Percentiles rank a stretch among this genome's conserved stretches.
These are phyloP conservation scores for Falciphora oryzae DNA, from an alignment of 2,329 filamentous ascomycete genomes.

Conservation along the genomic window DNA sequence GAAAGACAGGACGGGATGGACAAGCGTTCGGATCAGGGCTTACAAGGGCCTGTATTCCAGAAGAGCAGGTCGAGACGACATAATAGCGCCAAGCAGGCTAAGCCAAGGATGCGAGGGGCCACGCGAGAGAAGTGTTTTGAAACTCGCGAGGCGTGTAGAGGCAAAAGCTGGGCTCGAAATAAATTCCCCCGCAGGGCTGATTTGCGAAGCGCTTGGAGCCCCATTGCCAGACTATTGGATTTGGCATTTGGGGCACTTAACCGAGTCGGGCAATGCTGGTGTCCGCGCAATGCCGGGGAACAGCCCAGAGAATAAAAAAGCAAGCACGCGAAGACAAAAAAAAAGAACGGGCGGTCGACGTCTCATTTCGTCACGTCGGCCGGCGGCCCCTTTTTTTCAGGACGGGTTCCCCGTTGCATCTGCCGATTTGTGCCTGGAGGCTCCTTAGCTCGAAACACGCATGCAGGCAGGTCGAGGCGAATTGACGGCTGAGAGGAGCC, in stretches of 20 bases:
- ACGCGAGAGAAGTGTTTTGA: slow-evolving; percentile 8
- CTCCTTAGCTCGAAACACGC: background rate
- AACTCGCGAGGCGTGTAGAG: slow-evolving; percentile 2
- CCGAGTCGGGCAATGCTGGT: background rate
- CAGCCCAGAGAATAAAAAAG: background rate
- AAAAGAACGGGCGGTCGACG: background rate
- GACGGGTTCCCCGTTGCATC: background rate
- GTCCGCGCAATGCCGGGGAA: background rate
- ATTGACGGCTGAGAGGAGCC: background rate
- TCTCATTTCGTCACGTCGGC: background rate
- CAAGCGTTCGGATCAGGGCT: background rate
- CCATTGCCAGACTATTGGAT: background rate
- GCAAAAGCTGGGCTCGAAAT: background rate
- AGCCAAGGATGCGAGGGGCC: slow-evolving; percentile 10
- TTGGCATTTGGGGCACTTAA: background rate
- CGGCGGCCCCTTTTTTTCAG: background rate
- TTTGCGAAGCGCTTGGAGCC: background rate
- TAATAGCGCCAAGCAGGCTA: background rate
- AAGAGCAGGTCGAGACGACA: background rate
- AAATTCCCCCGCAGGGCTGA: background rate
- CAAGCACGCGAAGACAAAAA: background rate
- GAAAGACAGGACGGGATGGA: background rate
- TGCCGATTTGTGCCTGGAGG: background rate
- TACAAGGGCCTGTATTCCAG: background rate
- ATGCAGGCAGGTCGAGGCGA: background rate